These are phyloP conservation scores for Solanum sitiens DNA, from an alignment of 257 asterid species.

Conservation along the genomic window DNA sequence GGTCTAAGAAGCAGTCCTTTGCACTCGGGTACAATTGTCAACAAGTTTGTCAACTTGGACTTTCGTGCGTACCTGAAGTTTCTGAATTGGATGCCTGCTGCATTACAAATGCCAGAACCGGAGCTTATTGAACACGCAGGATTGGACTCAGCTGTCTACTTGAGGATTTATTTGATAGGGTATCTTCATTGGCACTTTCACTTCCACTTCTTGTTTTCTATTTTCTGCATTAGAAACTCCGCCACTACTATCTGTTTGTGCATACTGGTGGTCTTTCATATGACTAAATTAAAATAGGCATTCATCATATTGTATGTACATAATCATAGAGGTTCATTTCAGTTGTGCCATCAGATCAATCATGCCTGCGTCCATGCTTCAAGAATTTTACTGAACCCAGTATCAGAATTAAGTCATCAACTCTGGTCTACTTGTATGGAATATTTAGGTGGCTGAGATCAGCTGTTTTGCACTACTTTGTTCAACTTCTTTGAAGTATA, in stretches of 20 bases:
- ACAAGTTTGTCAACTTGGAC: constrained; percentile 74
- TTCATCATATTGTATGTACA: neutral
- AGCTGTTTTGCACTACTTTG: neutral
- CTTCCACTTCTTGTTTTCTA: neutral
- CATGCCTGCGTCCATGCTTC: neutral
- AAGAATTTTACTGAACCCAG: neutral
- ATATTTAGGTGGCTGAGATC: neutral
- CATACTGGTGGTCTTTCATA: neutral
- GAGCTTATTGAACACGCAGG: constrained; percentile 97
- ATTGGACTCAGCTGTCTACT: constrained; percentile 81
- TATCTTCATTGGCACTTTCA: constrained; percentile 6
- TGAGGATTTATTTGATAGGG: constrained; percentile 93
- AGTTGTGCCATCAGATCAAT: neutral
- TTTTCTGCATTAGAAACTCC: neutral
- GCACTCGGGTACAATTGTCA: constrained; percentile 53
- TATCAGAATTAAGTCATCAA: neutral
- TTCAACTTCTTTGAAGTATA: neutral
- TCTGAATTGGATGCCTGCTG: constrained; percentile 89
- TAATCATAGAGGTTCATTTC: neutral
- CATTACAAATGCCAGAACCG: constrained; percentile 86
- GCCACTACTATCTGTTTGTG: neutral
- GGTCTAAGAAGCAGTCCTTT: constrained; percentile 69
- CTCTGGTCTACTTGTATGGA: neutral
- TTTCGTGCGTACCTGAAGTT: constrained; percentile 65
- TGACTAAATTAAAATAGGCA: neutral